A percentile compares a stretch with the other conserved stretches of the same genome.
Evolutionary conservation across 1,284 basidiomycete genomes (phyloP).

Genomic region (Trametes hirsuta): DNA sequence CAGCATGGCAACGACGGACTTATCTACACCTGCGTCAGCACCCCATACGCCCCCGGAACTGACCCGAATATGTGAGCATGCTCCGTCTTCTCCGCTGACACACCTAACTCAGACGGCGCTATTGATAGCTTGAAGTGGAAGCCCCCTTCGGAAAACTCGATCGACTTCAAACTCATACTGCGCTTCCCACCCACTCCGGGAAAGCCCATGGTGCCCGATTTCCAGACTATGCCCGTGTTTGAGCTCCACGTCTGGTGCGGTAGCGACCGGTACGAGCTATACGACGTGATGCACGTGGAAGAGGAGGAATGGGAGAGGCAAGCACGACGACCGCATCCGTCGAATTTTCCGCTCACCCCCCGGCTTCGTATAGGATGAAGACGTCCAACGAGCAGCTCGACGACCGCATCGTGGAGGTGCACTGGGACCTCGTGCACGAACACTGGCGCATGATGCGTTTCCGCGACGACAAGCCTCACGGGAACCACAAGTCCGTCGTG

Average conservation of each 20-base stretch:
- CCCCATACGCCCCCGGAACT: constrained; percentile 88
- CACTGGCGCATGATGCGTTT: constrained; percentile 92
- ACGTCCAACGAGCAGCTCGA: constrained; percentile 85
- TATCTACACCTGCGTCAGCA: constrained; percentile 93
- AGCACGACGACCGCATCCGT: constrained; percentile 32
- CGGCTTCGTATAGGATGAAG: constrained; percentile 69
- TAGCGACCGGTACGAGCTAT: constrained; percentile 79
- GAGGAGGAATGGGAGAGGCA: constrained; percentile 95
- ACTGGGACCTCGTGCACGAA: constrained; percentile 74
- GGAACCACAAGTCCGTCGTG: constrained; percentile 84
- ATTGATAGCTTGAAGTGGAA: constrained; percentile 94
- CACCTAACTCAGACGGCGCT: not conserved
- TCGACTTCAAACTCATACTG: constrained; percentile 95
- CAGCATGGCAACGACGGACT: constrained; percentile 96
- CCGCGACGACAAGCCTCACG: constrained; percentile 88
- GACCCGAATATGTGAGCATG: constrained; percentile 84
- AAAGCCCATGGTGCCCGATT: constrained; percentile 71
- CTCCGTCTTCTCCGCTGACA: not conserved
- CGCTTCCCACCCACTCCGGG: constrained; percentile 79
- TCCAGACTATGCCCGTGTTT: constrained; percentile 86
- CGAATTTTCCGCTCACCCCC: not conserved
- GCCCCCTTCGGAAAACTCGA: constrained; percentile 96
- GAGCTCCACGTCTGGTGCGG: constrained; percentile 82
- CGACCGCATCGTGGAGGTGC: constrained; percentile 92
- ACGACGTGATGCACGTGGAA: constrained; percentile 85